These are phyloP conservation scores for Pichia kudriavzevii DNA, from an alignment of 1,139 yeast genomes.

Conservation along the genomic window DNA sequence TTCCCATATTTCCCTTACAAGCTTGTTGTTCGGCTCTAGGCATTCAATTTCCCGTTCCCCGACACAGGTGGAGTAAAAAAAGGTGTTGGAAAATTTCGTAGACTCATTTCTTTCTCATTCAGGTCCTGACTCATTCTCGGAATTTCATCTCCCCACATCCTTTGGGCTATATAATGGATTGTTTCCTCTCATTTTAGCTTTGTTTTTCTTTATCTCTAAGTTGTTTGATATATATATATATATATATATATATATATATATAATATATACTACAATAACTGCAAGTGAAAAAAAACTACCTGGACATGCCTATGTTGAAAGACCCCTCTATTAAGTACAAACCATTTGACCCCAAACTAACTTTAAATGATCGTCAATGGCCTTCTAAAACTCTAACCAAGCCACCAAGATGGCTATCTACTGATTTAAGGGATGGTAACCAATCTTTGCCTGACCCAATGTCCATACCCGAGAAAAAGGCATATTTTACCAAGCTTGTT, in stretches of 20 bases:
- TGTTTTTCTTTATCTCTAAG: neutral
- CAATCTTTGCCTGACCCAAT: conserved; percentile 97
- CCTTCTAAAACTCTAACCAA: conserved; percentile 66
- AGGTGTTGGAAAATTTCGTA: too few relatives aligned
- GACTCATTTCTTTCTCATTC: too few relatives aligned
- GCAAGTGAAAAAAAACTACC: too few relatives aligned
- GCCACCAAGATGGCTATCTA: conserved; percentile 94
- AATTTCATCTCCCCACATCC: neutral
- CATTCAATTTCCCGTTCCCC: too few relatives aligned
- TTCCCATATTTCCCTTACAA: neutral
- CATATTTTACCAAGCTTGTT: conserved; percentile 76
- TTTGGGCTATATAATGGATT: too few relatives aligned
- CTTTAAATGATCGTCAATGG: conserved; percentile 79
- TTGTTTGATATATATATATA: too few relatives aligned
- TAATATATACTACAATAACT: too few relatives aligned
- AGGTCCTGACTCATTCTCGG: too few relatives aligned
- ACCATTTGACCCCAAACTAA: conserved; percentile 51
- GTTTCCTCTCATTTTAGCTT: conserved; percentile 1
- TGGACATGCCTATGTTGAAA: conserved; percentile 38
- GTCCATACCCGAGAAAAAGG: conserved; percentile 84
- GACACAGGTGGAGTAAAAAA: too few relatives aligned
- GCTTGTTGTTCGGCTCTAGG: too few relatives aligned
- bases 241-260: too few relatives aligned
- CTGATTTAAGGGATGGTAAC: conserved; percentile 94
- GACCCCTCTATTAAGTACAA: conserved; percentile 78